These are phyloP conservation scores for Helicostylum pulchrum DNA, from an alignment of 192 early-diverging fungal genomes.

Conservation along the genomic window DNA sequence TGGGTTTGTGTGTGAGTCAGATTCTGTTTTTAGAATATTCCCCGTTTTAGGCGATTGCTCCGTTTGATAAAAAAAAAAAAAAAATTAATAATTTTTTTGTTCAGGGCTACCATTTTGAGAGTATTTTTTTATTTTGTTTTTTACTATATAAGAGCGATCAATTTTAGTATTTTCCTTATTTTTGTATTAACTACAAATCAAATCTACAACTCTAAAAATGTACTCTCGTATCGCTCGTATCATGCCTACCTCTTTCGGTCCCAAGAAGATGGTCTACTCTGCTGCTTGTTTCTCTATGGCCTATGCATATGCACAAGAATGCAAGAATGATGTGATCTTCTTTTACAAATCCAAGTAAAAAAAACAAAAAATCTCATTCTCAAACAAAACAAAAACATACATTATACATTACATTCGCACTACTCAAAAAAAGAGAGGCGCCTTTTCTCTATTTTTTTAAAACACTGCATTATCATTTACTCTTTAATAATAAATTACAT, in stretches of 20 bases:
- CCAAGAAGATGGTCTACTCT: constrained; percentile 6
- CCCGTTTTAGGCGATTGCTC: too few relatives aligned
- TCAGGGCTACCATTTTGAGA: too few relatives aligned
- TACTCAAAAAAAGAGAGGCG: background rate
- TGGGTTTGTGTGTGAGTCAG: too few relatives aligned
- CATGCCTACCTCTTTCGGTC: constrained; percentile 2
- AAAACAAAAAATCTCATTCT: background rate
- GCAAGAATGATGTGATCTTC: constrained; percentile 33
- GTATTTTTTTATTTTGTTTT: too few relatives aligned
- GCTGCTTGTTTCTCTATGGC: constrained; percentile 9
- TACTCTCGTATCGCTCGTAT: constrained; percentile 15
- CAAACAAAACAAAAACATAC: background rate
- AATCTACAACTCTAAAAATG: background rate
- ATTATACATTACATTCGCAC: background rate
- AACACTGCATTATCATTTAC: background rate
- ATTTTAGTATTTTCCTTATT: too few relatives aligned
- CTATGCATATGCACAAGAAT: constrained; percentile 23
- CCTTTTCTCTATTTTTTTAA: background rate
- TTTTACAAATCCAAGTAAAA: constrained; percentile 24
- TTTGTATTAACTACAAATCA: too few relatives aligned
- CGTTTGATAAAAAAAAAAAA: too few relatives aligned
- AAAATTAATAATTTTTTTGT: too few relatives aligned
- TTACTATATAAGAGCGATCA: too few relatives aligned
- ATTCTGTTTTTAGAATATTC: too few relatives aligned
- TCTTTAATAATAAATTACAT: too few relatives aligned